Base-by-base conservation (phyloP, 768 basidiomycete species). In the Leccinum arenicola region DNA sequence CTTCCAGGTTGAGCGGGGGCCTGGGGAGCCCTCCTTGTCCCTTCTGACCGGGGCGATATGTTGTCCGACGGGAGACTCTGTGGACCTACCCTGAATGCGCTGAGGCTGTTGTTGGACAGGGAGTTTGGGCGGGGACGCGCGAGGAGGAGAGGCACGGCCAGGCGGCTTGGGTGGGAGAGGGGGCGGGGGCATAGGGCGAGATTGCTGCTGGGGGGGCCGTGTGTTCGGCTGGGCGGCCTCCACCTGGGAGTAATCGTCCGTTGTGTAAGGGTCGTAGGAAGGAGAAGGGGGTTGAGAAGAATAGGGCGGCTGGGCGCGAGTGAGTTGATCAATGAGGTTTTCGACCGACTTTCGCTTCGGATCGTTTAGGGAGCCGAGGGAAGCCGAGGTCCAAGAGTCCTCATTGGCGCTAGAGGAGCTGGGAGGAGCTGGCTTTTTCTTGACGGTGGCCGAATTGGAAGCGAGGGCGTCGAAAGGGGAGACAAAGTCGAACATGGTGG, bases 291-390 rank as follows among this genome's bases (percentile, higher is more conserved):
- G 68, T 57, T 81, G 82, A 74, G 75, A 58, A 21, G 71, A 50
- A 31, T 70, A 71, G 56, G 76, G 68, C 35, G 69, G 68, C 64
- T 77, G 77, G 56, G 72, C 68, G 60, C 85, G 80, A 25, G 86
- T 85, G 7, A 91, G 71, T 65, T 89, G 86, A 58, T 91, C 89
- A 64, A 92, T 77, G 38, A 92, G 75, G 66, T 92, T 91, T 67
- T 93, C 91, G 53, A 92, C 88, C 1, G 91, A 92, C 69, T 89
- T 89, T 59, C 88, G 82, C 75, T 91, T 91, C 33, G 90, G 86
- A n/a, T 73, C 69, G 43, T 65, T 68, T 58, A 72, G 61, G 0
- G 73, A 68, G 0, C 54, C 66, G 7, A 72, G 67, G 25, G 75
- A 69, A 0, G 68, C 64, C 0, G 74, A 61, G 1, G 78, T 75